Conservation (phyloP, 371 early-diverging fungal species). For the Mortierella sp. region DNA sequence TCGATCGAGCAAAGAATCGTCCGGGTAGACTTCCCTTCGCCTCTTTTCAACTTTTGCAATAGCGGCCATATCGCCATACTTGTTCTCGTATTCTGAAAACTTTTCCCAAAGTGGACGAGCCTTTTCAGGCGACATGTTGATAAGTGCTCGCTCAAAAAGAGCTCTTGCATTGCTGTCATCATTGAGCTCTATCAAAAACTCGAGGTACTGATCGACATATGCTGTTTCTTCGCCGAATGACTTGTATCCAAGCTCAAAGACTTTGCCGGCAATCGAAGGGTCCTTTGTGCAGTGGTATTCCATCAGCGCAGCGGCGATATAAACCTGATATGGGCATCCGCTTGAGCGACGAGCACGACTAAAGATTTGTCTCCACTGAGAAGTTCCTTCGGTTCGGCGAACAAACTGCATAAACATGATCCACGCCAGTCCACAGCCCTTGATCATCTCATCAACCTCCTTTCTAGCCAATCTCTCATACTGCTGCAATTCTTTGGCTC, state of each 20-base stretch:
- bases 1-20: constrained; percentile 62
- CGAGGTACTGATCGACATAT: constrained; percentile 86
- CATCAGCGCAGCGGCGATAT: constrained; percentile 90
- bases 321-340: constrained; percentile 87
- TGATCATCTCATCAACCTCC: constrained; percentile 72
- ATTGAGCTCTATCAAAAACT: constrained; percentile 88
- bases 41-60: constrained; percentile 85
- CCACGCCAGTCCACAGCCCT: constrained; percentile 81
- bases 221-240: constrained; percentile 78
- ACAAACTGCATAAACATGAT: constrained; percentile 90
- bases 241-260: constrained; percentile 93
- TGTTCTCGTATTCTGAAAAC: constrained; percentile 87
- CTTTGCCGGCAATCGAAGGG: constrained; percentile 83
- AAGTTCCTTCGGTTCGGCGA: constrained; percentile 80
- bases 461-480: constrained; percentile 72
- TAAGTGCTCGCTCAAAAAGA: constrained; percentile 86
- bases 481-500: constrained; percentile 73
- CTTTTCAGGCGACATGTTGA: constrained; percentile 78
- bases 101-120: constrained; percentile 83
- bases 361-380: constrained; percentile 86
- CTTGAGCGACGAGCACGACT: constrained; percentile 82
- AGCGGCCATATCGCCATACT: constrained; percentile 86
- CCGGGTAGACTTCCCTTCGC: constrained; percentile 75
- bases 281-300: constrained; percentile 94
- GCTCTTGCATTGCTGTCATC: constrained; percentile 95